These are phyloP conservation scores for Collybiopsis luxurians DNA, from an alignment of 768 basidiomycete species.

Conservation along the genomic window DNA sequence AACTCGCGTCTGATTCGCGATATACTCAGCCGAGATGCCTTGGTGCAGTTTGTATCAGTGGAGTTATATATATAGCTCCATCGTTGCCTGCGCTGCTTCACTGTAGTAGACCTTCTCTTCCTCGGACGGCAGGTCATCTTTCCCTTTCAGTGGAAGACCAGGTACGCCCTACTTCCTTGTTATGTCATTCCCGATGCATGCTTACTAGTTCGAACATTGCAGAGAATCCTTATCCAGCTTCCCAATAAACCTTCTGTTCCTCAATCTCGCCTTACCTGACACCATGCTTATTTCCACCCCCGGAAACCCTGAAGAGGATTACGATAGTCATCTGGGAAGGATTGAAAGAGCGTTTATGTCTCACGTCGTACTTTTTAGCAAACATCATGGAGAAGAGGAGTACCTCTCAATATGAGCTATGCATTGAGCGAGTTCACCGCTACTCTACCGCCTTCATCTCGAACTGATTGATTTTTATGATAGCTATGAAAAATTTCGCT, in stretches of 20 bases:
- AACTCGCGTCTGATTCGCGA: conserved; percentile 92
- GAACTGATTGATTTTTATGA: no score
- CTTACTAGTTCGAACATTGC: conserved; percentile 5
- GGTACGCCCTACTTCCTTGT: conserved; percentile 44
- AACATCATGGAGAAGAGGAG: conserved; percentile 62
- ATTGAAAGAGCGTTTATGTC: conserved; percentile 62
- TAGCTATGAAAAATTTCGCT: no score
- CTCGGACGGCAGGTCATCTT: conserved; percentile 67
- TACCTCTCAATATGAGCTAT: no score
- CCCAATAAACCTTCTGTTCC: conserved; percentile 85
- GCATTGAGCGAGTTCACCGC: no score
- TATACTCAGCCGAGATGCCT: conserved; percentile 80
- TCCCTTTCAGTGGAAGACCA: conserved; percentile 82
- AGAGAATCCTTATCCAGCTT: conserved; percentile 86
- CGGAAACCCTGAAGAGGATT: conserved; percentile 52
- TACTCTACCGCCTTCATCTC: no score
- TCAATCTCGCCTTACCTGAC: conserved; percentile 81
- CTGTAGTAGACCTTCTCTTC: conserved; percentile 61
- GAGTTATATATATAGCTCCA: conserved; percentile 83
- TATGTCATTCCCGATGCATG: not conserved
- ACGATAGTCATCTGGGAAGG: conserved; percentile 64
- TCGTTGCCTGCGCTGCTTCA: conserved; percentile 80
- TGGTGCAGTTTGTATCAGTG: conserved; percentile 81
- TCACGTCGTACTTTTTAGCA: conserved; percentile 91
- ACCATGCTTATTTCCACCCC: conserved; percentile 77